Percentiles rank a stretch among this genome's conserved stretches.
Evolutionary conservation across 2,329 filamentous ascomycete genomes (phyloP).

Genomic region (Microcera coccophila): DNA sequence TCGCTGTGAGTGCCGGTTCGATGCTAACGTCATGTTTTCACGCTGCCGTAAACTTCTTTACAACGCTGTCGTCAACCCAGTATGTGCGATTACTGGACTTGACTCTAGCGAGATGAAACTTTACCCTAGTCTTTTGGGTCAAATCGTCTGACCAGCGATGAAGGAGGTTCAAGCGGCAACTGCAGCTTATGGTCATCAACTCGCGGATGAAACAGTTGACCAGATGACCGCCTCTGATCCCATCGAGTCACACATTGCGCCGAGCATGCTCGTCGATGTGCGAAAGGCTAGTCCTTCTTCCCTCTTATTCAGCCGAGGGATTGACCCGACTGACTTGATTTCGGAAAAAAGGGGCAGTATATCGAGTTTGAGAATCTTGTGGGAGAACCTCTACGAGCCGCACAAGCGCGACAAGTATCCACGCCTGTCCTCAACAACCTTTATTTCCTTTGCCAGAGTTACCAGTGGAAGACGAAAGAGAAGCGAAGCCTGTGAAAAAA

Average conservation of each 20-base stretch:
- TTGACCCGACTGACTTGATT: too few species aligned
- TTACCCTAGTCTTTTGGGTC: slow-evolving; percentile 20
- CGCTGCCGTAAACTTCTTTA: slow-evolving; percentile 25
- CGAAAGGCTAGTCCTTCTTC: slow-evolving; percentile 14
- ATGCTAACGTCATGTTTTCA: slow-evolving; percentile 20
- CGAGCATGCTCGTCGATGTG: slow-evolving; percentile 24
- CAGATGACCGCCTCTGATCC: slow-evolving; percentile 20
- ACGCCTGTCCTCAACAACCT: slow-evolving; percentile 16
- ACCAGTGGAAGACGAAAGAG: slow-evolving; percentile 20
- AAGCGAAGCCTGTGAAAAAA: slow-evolving; percentile 4
- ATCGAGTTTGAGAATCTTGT: slow-evolving; percentile 25
- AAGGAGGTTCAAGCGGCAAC: slow-evolving; percentile 20
- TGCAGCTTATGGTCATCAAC: slow-evolving; percentile 19
- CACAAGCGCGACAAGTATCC: slow-evolving; percentile 14
- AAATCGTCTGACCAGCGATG: slow-evolving; percentile 22
- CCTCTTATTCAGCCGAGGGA: too few species aligned
- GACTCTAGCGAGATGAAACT: slow-evolving; percentile 25
- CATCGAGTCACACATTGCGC: slow-evolving; percentile 20
- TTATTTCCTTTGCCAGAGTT: slow-evolving; percentile 18
- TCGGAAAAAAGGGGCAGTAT: slow-evolving; percentile 17
- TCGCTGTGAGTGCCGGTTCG: slow-evolving; percentile 15
- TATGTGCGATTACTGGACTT: slow-evolving; percentile 17
- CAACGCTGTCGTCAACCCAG: slow-evolving; percentile 23
- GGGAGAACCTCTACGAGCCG: slow-evolving; percentile 22
- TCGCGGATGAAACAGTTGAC: slow-evolving; percentile 21